A percentile compares a stretch with the other conserved stretches of the same genome.
Evolutionary conservation across 148 eudicot species (phyloP).

Genomic region (Chenopodium formosanum): DNA sequence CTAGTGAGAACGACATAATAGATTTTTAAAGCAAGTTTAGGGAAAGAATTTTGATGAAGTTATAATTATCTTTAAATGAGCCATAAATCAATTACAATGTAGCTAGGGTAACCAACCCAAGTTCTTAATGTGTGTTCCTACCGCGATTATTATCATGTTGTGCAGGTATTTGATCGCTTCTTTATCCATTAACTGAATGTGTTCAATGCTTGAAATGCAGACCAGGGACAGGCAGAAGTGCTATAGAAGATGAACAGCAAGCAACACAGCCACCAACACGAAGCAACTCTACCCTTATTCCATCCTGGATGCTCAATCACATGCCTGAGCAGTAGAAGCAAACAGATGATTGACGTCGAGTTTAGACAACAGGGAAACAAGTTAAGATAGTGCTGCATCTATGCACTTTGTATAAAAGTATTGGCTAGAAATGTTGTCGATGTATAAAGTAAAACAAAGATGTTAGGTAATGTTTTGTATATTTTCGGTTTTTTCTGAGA

Average conservation of each 20-base stretch:
- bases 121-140: too few relatives aligned
- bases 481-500: background rate
- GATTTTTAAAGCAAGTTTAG: too few relatives aligned
- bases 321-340: constrained; percentile 20
- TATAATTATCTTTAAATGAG: too few relatives aligned
- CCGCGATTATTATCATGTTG: too few relatives aligned
- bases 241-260: constrained; percentile 25
- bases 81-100: too few relatives aligned
- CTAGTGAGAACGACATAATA: too few relatives aligned
- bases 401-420: background rate
- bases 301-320: constrained; percentile 48
- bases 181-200: background rate
- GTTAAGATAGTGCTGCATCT: background rate
- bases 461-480: background rate
- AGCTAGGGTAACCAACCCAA: too few relatives aligned
- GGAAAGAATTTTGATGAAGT: too few relatives aligned
- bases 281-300: constrained; percentile 19
- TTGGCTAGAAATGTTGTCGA: background rate
- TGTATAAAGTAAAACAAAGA: background rate
- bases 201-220: constrained; percentile 20
- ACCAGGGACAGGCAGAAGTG: constrained; percentile 23
- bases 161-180: background rate
- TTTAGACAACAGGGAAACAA: background rate
- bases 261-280: constrained; percentile 20
- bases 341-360: background rate